A percentile compares a stretch with the other conserved stretches of the same genome.
phyloP scores from a whole-genome alignment of 495 filamentous ascomycete genomes.

The Aspergillus affinis region DNA sequence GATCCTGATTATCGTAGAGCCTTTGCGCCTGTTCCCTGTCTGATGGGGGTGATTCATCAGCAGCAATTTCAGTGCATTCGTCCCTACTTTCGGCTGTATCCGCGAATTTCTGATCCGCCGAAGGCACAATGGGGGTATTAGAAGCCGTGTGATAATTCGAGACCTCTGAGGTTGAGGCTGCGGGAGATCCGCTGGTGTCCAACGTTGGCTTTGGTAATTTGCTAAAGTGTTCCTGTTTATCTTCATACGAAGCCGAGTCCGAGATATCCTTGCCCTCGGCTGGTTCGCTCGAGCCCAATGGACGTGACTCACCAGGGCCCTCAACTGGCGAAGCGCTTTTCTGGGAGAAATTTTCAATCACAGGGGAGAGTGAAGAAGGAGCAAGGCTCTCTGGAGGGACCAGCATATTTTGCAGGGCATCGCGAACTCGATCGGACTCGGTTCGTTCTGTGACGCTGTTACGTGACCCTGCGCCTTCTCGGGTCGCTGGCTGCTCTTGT shows the following conservation, averaged over 20 bases:
- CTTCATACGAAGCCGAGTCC: constrained; percentile 41
- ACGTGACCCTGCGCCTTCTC: constrained; percentile 6
- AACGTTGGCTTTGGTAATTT: constrained; percentile 44
- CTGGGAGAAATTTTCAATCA: constrained; percentile 33
- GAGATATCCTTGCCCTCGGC: constrained; percentile 25
- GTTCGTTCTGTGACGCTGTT: constrained; percentile 9
- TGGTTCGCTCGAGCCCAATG: constrained; percentile 24
- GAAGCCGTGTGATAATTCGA: constrained; percentile 51
- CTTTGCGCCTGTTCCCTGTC: constrained; percentile 73
- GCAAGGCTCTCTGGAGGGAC: constrained; percentile 18
- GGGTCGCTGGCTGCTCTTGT: constrained; percentile 9
- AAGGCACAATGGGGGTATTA: constrained; percentile 38
- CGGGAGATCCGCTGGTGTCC: constrained; percentile 34
- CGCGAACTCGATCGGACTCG: constrained; percentile 6
- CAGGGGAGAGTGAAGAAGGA: constrained; percentile 29
- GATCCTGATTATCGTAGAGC: constrained; percentile 84
- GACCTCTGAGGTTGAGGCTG: constrained; percentile 39
- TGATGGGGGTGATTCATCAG: constrained; percentile 46
- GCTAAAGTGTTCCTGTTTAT: constrained; percentile 25
- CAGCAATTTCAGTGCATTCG: constrained; percentile 24
- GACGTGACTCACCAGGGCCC: constrained; percentile 21
- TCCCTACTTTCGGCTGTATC: constrained; percentile 20
- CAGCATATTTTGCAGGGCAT: constrained; percentile 24
- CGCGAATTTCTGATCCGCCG: constrained; percentile 28
- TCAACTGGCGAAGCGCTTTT: constrained; percentile 18